Conservation (phyloP, 148 eudicot genomes). For the Suaeda aralocaspica region DNA sequence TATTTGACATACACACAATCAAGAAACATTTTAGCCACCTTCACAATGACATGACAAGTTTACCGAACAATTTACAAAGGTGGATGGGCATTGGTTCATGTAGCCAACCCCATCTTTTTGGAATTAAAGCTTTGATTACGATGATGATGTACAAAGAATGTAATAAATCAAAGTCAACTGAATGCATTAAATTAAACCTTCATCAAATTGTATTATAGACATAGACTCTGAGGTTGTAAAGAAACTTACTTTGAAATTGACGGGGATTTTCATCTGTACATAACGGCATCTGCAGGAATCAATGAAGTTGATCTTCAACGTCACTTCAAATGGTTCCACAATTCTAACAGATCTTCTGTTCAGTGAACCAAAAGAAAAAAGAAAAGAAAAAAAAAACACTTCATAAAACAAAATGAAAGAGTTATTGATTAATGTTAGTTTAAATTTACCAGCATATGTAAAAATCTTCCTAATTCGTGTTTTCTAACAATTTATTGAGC, state of each 20-base stretch:
- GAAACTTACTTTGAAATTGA: slow-evolving; percentile 67
- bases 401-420: not conserved
- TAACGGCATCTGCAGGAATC: slow-evolving; percentile 69
- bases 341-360: slow-evolving; percentile 61
- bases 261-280: slow-evolving; percentile 50
- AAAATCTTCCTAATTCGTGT: not conserved
- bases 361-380: slow-evolving; percentile 3
- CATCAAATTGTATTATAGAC: not conserved
- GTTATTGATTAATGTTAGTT: not conserved
- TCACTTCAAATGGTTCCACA: slow-evolving; percentile 56
- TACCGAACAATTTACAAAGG: no score
- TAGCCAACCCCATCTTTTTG: no score
- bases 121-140: no score
- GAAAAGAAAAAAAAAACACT: not conserved
- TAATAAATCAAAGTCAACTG: not conserved
- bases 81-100: no score
- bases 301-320: slow-evolving; percentile 67
- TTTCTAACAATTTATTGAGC: not conserved
- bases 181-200: not conserved
- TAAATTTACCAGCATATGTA: not conserved
- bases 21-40: not conserved
- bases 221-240: not conserved
- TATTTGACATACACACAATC: not conserved
- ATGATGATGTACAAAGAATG: no score
- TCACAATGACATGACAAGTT: no score